These are phyloP conservation scores for Diaporthe velutina DNA, from an alignment of 2,329 filamentous ascomycete species.

Conservation along the genomic window DNA sequence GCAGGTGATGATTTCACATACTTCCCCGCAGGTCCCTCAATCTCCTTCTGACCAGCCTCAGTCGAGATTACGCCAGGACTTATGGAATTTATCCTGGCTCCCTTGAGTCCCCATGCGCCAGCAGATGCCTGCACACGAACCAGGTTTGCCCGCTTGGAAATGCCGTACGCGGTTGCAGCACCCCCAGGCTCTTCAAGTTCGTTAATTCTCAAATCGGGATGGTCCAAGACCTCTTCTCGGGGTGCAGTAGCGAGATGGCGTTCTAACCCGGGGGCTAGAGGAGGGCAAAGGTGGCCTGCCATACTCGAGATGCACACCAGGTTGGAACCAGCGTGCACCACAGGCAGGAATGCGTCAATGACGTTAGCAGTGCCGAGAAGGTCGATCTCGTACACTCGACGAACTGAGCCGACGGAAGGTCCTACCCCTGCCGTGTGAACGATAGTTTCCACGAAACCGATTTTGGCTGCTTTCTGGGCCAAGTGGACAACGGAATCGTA, in stretches of 20 bases:
- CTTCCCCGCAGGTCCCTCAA: neutral
- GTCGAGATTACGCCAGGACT: neutral
- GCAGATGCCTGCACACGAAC: neutral
- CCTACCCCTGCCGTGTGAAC: neutral
- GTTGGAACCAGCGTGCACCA: neutral
- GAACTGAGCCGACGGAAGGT: neutral
- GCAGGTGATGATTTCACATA: neutral
- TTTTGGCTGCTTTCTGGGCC: neutral
- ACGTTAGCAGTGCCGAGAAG: neutral
- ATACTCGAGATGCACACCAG: neutral
- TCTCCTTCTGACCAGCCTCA: neutral
- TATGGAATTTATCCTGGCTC: neutral
- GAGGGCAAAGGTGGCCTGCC: neutral
- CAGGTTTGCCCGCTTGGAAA: neutral
- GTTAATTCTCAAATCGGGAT: neutral
- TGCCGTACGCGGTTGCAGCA: neutral
- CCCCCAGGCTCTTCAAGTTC: neutral
- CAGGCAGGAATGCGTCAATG: neutral
- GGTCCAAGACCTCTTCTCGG: neutral
- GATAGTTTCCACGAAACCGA: neutral
- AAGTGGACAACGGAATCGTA: neutral
- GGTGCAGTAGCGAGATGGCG: neutral
- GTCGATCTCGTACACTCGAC: neutral
- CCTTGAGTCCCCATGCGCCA: neutral
- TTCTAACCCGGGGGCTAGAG: neutral